Evolutionary conservation across 768 basidiomycete genomes (phyloP).

Genomic region (Naganishia onofrii): DNA sequence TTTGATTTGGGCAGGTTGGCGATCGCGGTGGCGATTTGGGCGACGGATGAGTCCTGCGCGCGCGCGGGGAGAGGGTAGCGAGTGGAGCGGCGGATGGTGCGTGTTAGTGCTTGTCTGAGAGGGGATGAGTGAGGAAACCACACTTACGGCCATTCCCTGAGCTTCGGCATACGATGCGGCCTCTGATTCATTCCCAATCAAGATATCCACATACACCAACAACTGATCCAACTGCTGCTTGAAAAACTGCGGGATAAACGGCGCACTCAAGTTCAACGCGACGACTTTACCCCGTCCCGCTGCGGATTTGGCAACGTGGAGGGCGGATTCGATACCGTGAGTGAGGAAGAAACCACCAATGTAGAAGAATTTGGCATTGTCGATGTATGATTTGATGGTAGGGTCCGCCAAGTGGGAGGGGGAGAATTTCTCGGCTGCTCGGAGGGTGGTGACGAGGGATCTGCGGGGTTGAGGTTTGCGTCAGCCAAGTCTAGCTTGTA

Average conservation of each 20-base stretch:
- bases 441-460: conserved; percentile 87
- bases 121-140: not conserved
- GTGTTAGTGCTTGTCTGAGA: too few species aligned
- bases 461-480: conserved; percentile 54
- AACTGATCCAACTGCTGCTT: conserved; percentile 72
- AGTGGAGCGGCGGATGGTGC: not conserved
- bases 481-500: too few species aligned
- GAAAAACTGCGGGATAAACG: conserved; percentile 96
- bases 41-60: conserved; percentile 37
- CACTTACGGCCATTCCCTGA: conserved; percentile 62
- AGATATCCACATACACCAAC: conserved; percentile 76
- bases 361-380: conserved; percentile 81
- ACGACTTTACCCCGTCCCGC: conserved; percentile 78
- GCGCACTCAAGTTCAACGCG: conserved; percentile 89
- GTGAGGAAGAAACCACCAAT: conserved; percentile 97
- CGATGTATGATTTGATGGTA: conserved; percentile 70
- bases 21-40: conserved; percentile 62
- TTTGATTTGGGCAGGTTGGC: conserved; percentile 75
- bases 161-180: conserved; percentile 80
- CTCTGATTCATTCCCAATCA: conserved; percentile 96
- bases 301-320: conserved; percentile 74
- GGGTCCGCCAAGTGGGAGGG: conserved; percentile 73
- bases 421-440: conserved; percentile 85
- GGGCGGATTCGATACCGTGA: conserved; percentile 71
- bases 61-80: not conserved